Evolutionary conservation across 257 asterid genomes (phyloP).

Genomic region (Ocimum tenuiflorum): DNA sequence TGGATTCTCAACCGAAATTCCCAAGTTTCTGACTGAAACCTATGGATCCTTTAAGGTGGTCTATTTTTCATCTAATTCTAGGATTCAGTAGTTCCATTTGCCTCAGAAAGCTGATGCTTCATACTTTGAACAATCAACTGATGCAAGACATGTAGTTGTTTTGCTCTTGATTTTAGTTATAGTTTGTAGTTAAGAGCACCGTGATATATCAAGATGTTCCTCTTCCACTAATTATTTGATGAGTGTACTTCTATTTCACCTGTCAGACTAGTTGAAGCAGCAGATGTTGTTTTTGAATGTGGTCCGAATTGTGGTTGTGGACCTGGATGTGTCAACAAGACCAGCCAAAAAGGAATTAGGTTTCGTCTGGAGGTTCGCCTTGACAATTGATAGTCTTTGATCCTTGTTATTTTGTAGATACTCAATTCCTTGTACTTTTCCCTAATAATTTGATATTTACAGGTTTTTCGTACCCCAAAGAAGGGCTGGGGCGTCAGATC

Average conservation of each 20-base stretch:
- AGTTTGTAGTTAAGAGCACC: not conserved
- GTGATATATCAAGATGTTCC: not conserved
- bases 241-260: not conserved
- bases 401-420: not conserved
- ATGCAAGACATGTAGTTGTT: not conserved
- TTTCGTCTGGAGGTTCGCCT: constrained; percentile 63
- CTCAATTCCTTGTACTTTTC: not conserved
- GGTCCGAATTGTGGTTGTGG: constrained; percentile 81
- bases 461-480: constrained; percentile 77
- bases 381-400: not conserved
- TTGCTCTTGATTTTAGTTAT: not conserved
- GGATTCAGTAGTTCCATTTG: not conserved
- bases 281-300: constrained; percentile 80
- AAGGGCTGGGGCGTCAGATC: constrained; percentile 95
- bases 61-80: not conserved
- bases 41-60: not conserved
- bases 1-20: not conserved
- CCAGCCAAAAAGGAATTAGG: constrained; percentile 46
- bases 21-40: not conserved
- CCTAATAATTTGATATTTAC: constrained; percentile 6
- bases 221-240: not conserved
- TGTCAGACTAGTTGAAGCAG: constrained; percentile 56
- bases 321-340: constrained; percentile 55
- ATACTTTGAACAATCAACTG: not conserved
- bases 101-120: not conserved